Evolutionary conservation across 345 rosid species (phyloP), one percentile per base, ranked within the genome.

Genomic region (Lepidium didymum): DNA sequence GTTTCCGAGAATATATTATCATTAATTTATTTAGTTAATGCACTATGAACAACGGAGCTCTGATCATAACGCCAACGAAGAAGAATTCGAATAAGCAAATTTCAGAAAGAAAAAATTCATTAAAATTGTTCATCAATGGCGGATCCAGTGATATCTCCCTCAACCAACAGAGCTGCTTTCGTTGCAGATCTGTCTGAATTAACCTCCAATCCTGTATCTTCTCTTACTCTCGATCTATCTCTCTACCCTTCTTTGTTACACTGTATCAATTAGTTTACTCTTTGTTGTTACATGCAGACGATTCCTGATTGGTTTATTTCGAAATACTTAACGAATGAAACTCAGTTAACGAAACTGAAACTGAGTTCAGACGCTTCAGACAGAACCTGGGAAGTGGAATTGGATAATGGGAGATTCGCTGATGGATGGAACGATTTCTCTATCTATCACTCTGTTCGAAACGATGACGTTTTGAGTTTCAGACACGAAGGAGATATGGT

Each of bases 381-480:
- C 61, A 73, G 2, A 50, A 9, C 35, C 6, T 73, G 77, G 72
- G 61, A 73, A 56, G 72, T 73, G 44, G 47, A 66, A 2, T 18
- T 65, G 12, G 67, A 57, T 61, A 72, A 54, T 0, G 27, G 11
- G 13, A 73, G 67, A 65, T 34, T 65, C 61, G 67, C 41, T 21
- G 15, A 4, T 2, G 72, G 77, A 3, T 73, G 77, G 77, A 58
- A 50, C 50, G 8, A 6, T 14, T 73, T 73, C 67, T 56, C 67
- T 0, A 15, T 33, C 10, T 29, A n/a, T 29, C 77, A 73, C 35
- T 4, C 23, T 34, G 46, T 73, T 60, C 60, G 72, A 11, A 15
- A 31, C 62, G 47, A 66, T 33, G 77, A 73, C 62, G 33, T 73
- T 51, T 58, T 65, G 63, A 46, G 66, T 58, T 73, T 73, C 55